These are phyloP conservation scores for Sphagnum fallax DNA, from an alignment of 228 moss, liverwort and hornwort genomes.

Conservation along the genomic window DNA sequence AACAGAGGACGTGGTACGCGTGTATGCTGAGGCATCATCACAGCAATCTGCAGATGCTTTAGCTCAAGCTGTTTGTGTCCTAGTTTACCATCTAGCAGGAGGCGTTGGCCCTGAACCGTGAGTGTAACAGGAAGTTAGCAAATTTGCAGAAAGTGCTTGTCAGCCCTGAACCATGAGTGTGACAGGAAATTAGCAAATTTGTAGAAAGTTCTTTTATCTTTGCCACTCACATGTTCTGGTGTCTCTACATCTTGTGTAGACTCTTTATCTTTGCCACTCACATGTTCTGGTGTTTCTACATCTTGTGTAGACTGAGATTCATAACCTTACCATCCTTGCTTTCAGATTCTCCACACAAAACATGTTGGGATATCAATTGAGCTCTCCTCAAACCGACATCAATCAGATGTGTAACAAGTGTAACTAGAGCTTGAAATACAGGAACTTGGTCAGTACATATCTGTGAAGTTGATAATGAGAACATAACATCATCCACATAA, in stretches of 20 bases:
- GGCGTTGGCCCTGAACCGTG: conserved; percentile 39
- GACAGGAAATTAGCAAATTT: too few relatives aligned
- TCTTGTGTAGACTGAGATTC: too few relatives aligned
- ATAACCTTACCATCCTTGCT: too few relatives aligned
- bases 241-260: too few relatives aligned
- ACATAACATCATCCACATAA: background rate
- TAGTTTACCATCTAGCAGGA: conserved; percentile 60
- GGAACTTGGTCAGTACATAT: too few relatives aligned
- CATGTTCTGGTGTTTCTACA: too few relatives aligned
- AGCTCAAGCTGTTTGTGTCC: conserved; percentile 52
- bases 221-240: too few relatives aligned
- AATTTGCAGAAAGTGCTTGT: conserved; percentile 1
- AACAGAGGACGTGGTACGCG: conserved; percentile 88
- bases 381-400: background rate
- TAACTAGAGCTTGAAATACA: background rate
- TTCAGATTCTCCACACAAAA: background rate
- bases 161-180: conserved; percentile 15
- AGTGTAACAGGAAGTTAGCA: background rate
- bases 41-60: conserved; percentile 69
- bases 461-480: background rate
- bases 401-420: background rate
- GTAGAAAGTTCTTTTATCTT: too few relatives aligned
- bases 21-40: conserved; percentile 79
- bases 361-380: background rate
- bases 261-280: too few relatives aligned